phyloP scores from a whole-genome alignment of 805 yeast genomes.

The Candida awuae region DNA sequence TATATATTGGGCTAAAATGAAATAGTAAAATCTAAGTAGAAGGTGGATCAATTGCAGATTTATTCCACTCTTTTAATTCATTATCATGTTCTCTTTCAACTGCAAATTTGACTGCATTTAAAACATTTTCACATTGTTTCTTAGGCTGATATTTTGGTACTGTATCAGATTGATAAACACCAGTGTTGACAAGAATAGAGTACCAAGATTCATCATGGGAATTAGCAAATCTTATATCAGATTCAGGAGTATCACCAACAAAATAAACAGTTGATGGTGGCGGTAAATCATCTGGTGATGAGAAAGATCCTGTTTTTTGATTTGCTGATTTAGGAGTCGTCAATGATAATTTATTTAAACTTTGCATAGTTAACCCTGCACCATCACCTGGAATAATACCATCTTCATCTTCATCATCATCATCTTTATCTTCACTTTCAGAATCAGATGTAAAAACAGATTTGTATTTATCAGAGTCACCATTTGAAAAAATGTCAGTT shows the following conservation, averaged over 20 bases:
- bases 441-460: slow-evolving; percentile 19
- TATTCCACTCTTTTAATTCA: slow-evolving; percentile 72
- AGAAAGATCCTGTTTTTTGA: background rate
- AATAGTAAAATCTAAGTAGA: background rate
- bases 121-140: slow-evolving; percentile 60
- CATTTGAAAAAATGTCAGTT: slow-evolving; percentile 15
- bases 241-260: slow-evolving; percentile 87
- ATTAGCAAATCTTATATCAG: slow-evolving; percentile 81
- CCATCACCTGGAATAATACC: slow-evolving; percentile 33
- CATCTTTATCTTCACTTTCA: slow-evolving; percentile 22
- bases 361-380: slow-evolving; percentile 40
- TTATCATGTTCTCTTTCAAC: slow-evolving; percentile 70
- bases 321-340: background rate
- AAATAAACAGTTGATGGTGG: slow-evolving; percentile 83
- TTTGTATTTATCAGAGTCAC: slow-evolving; percentile 11
- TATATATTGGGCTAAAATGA: no score
- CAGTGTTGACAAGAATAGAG: slow-evolving; percentile 79
- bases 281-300: slow-evolving; percentile 43
- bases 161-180: slow-evolving; percentile 77
- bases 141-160: slow-evolving; percentile 74
- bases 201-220: slow-evolving; percentile 80
- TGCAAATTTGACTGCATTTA: slow-evolving; percentile 78
- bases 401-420: slow-evolving; percentile 28
- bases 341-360: slow-evolving; percentile 35
- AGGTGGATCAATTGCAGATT: slow-evolving; percentile 20